Conservation (phyloP, 2,329 filamentous ascomycete genomes). For the Hymenoscyphus linearis region DNA sequence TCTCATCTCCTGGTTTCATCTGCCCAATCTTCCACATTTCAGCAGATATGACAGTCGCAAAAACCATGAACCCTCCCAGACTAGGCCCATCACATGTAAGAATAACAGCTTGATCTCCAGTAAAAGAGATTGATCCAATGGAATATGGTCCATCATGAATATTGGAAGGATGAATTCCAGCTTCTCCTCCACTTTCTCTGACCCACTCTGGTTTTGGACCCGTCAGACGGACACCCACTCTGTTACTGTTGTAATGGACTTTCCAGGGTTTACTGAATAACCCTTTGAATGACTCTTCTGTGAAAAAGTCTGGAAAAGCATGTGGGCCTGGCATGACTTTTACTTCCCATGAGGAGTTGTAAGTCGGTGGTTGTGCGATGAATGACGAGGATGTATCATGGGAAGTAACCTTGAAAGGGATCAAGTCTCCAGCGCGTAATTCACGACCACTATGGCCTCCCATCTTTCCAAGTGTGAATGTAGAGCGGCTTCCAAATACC, state of each 20-base stretch:
- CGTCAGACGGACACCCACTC: slow-evolving; percentile 54
- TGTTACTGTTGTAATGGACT: slow-evolving; percentile 54
- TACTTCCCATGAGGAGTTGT: slow-evolving; percentile 18
- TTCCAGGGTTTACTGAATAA: slow-evolving; percentile 55
- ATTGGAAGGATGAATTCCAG: slow-evolving; percentile 57
- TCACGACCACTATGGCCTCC: slow-evolving; percentile 41
- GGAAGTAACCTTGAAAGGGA: slow-evolving; percentile 10
- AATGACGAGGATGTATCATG: slow-evolving; percentile 6
- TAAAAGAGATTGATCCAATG: slow-evolving; percentile 52
- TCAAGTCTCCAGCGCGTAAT: slow-evolving; percentile 16
- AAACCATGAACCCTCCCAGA: slow-evolving; percentile 55
- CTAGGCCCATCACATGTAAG: slow-evolving; percentile 55
- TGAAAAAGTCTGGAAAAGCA: slow-evolving; percentile 31
- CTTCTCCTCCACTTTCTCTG: slow-evolving; percentile 54
- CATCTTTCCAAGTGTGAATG: slow-evolving; percentile 39
- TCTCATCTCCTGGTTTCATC: slow-evolving; percentile 51
- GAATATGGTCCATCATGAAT: slow-evolving; percentile 56
- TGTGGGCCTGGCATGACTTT: slow-evolving; percentile 33
- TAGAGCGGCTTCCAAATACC: slow-evolving; percentile 35
- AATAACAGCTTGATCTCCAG: slow-evolving; percentile 55
- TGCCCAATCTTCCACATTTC: slow-evolving; percentile 60
- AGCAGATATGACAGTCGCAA: slow-evolving; percentile 49
- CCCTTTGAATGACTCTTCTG: slow-evolving; percentile 46
- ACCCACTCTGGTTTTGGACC: slow-evolving; percentile 56
- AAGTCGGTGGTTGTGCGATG: slow-evolving; percentile 13